Percentiles rank a stretch among this genome's conserved stretches.
Conservation (phyloP, 805 yeast genomes). For the Yarrowia yakushimensis region DNA sequence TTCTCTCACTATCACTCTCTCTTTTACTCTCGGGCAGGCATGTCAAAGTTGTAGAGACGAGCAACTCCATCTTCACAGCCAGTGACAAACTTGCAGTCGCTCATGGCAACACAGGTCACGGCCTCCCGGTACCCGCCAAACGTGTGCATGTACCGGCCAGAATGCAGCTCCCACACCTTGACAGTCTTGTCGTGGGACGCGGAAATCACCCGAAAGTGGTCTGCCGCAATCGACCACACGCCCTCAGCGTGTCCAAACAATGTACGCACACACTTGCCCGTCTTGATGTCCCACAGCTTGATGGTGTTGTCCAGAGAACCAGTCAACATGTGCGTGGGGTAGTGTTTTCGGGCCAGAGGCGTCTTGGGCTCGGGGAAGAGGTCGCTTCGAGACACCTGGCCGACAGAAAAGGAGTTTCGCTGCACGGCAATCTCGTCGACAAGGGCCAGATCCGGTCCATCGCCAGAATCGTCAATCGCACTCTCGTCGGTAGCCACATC, state of each 20-base stretch:
- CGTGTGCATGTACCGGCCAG: constrained; percentile 91
- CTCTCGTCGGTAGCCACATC: background rate
- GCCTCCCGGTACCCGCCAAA: constrained; percentile 67
- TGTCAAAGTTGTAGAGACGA: constrained; percentile 73
- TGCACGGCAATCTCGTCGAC: constrained; percentile 6
- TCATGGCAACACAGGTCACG: constrained; percentile 66
- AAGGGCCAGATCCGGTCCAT: background rate
- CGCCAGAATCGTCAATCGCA: background rate
- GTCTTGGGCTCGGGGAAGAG: constrained; percentile 17
- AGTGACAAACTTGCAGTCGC: constrained; percentile 84
- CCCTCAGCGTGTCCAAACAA: constrained; percentile 98
- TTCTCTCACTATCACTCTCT: background rate
- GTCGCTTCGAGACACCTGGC: background rate
- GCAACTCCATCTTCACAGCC: constrained; percentile 88
- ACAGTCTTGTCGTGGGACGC: constrained; percentile 91
- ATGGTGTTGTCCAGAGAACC: constrained; percentile 91
- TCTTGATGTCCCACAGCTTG: constrained; percentile 82
- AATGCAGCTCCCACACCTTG: constrained; percentile 94
- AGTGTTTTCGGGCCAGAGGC: constrained; percentile 23
- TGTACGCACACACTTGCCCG: constrained; percentile 87
- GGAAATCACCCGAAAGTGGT: constrained; percentile 87
- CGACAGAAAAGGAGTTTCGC: constrained; percentile 2
- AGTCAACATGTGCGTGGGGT: constrained; percentile 79
- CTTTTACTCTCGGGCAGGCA: background rate
- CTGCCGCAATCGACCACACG: constrained; percentile 95